Conservation (phyloP, 2,329 filamentous ascomycete species). For the Talaromyces sp. region DNA sequence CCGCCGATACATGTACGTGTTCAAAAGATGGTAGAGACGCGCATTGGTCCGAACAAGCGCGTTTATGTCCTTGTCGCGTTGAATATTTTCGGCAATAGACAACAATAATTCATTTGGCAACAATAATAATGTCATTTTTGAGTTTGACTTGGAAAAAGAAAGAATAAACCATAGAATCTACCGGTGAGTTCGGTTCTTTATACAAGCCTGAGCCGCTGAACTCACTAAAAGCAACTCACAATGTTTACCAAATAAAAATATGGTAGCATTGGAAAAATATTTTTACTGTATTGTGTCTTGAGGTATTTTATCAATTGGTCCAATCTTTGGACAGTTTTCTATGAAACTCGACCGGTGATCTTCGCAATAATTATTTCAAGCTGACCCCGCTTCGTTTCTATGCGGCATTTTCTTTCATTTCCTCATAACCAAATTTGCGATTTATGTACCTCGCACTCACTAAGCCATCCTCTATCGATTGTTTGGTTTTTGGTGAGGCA, state of each 20-base stretch:
- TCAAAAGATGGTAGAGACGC: conserved; percentile 10
- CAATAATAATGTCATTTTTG: background rate
- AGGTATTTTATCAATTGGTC: background rate
- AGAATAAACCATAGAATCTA: background rate
- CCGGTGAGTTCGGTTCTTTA: background rate
- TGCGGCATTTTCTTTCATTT: background rate
- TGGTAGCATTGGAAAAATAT: background rate
- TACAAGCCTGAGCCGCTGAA: background rate
- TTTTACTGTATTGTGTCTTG: background rate
- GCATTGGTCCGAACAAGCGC: conserved; percentile 8
- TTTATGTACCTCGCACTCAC: background rate
- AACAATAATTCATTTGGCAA: background rate
- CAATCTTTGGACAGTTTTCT: background rate
- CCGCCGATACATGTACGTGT: conserved; percentile 12
- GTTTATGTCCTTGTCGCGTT: conserved; percentile 10
- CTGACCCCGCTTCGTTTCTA: background rate
- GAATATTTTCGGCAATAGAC: background rate
- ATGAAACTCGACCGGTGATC: background rate
- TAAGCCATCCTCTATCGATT: background rate
- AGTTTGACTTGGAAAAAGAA: background rate
- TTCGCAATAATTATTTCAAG: background rate
- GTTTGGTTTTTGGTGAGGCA: background rate
- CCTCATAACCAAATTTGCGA: background rate
- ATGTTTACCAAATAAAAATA: background rate
- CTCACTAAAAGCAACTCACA: background rate